Evolutionary conservation across 23 red algal genomes (phyloP), one percentile per base, ranked within the genome.

Genomic region (Cyanidioschyzon merolae): DNA sequence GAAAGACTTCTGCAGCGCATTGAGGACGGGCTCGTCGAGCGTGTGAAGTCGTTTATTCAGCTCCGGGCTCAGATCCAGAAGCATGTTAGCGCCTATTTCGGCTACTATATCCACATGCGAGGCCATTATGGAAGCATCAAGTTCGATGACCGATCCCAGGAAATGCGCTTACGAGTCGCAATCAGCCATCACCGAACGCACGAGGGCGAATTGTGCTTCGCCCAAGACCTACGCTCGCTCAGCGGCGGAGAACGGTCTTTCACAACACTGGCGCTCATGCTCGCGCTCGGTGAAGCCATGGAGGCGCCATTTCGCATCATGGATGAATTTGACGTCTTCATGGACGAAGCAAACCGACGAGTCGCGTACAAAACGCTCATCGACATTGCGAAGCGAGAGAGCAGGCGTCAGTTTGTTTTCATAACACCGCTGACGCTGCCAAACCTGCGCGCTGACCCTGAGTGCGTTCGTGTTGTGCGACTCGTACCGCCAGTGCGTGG

Each of bases 251-350:
- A 96, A 37, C 75, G 84, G 35, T 87, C 82, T 41, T 96, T 80
- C 75, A 90, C 88, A 1, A 96, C 92, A 7, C 76, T 96, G 3
- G 81, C 39, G 57, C 86, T 96, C 30, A 84, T 96, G 40, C 68
- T 96, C 34, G 92, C 92, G 34, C 79, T 96, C 1, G 92, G 87
- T 38, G 87, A 96, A 76, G 76, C 86, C 7, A 89, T 89, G 75
- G 78, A 88, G 36, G 83, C 83, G 41, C 92, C 92, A 1, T 75
- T 96, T 74, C 79, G 92, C 26, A 86, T 96, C 30, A 84, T 96
- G 77, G 92, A 96, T 68, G 92, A 90, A 79, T 88, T 90, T 75
- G 92, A 96, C 83, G 92, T 96, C 50, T 90, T 89, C 58, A 89
- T 90, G 83, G 92, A 96, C 57, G 92, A 90, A 74, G 88, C 79